These are phyloP conservation scores for Biscogniauxia mediterranea DNA, from an alignment of 2,329 filamentous ascomycete genomes.

Conservation along the genomic window DNA sequence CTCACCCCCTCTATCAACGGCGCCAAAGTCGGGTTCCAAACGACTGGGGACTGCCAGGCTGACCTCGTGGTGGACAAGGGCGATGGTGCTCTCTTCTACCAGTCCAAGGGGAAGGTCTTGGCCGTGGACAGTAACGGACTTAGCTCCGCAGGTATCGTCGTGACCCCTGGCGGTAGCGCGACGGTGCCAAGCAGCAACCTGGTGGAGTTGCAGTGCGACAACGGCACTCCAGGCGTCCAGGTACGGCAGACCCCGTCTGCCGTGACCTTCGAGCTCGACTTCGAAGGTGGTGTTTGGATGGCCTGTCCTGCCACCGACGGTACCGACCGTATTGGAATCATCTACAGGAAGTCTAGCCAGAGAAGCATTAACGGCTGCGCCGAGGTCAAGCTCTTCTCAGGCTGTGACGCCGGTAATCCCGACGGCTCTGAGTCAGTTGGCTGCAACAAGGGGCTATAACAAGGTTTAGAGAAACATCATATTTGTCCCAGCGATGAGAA, in stretches of 20 bases:
- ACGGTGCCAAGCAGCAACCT: not conserved
- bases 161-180: not conserved
- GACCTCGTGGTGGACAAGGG: not conserved
- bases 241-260: not conserved
- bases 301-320: not conserved
- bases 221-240: not conserved
- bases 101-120: not conserved
- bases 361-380: not conserved
- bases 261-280: not conserved
- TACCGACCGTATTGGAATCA: not conserved
- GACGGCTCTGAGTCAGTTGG: not conserved
- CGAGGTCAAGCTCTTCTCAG: not conserved
- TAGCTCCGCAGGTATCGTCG: not conserved
- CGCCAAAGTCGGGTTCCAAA: not conserved
- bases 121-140: not conserved
- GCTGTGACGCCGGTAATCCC: not conserved
- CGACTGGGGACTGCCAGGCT: not conserved
- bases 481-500: not conserved
- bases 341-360: not conserved
- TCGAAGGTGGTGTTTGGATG: not conserved
- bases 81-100: not conserved
- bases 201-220: not conserved
- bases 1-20: not conserved
- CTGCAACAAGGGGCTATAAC: not conserved
- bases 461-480: not conserved